phyloP scores from a whole-genome alignment of 2,329 filamentous ascomycete species.

The Bipolaris sorokiniana region DNA sequence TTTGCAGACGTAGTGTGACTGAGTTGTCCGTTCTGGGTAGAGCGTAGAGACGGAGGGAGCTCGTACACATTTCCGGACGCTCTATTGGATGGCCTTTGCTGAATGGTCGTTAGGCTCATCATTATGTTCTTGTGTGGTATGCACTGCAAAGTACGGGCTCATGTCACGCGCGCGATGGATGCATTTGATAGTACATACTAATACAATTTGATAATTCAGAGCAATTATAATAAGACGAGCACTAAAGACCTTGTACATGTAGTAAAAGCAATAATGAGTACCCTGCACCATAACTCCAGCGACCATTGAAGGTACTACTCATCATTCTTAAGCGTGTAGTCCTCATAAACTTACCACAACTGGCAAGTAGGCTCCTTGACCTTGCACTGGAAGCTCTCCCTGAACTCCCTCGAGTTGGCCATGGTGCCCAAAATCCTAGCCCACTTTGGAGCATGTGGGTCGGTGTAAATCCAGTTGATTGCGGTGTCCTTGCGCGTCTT shows the following conservation, averaged over 20 bases:
- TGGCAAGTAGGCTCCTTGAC: conserved; percentile 71
- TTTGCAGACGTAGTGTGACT: too few relatives aligned
- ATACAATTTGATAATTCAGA: not conserved
- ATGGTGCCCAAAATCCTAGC: conserved; percentile 66
- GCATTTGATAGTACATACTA: not conserved
- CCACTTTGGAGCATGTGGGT: conserved; percentile 69
- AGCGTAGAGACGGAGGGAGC: too few relatives aligned
- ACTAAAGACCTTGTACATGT: not conserved
- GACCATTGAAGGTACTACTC: not conserved
- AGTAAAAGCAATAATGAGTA: not conserved
- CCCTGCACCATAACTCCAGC: not conserved
- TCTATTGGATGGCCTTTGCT: too few relatives aligned
- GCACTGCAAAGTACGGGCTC: not conserved
- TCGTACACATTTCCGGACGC: too few relatives aligned
- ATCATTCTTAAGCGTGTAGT: not conserved
- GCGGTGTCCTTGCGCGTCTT: conserved; percentile 66
- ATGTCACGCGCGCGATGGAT: not conserved
- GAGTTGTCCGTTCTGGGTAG: too few relatives aligned
- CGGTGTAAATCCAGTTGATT: conserved; percentile 64
- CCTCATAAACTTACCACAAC: conserved; percentile 62
- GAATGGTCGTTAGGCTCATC: too few relatives aligned
- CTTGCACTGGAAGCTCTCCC: conserved; percentile 70
- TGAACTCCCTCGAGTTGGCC: conserved; percentile 71
- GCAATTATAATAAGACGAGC: not conserved
- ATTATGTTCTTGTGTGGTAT: too few relatives aligned